Conservation (phyloP, 768 basidiomycete genomes). For the Boletus coccyginus region DNA sequence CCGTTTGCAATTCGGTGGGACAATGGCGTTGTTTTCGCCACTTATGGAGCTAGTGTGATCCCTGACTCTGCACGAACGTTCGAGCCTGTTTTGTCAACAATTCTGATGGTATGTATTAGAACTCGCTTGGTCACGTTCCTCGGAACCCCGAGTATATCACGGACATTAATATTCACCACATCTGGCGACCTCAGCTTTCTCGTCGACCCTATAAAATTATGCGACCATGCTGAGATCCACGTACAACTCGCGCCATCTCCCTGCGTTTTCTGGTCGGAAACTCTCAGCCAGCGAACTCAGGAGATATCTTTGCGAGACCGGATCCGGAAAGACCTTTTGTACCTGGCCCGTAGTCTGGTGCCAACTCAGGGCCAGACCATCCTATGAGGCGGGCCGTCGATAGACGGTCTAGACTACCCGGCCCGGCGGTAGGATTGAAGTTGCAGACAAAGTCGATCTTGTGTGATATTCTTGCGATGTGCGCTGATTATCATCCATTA, state of each 20-base stretch:
- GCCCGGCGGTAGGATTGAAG: too few species aligned
- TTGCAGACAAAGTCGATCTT: background rate
- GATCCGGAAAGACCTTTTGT: too few species aligned
- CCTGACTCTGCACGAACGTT: constrained; percentile 2
- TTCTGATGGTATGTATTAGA: background rate
- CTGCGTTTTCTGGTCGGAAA: background rate
- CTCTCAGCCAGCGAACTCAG: background rate
- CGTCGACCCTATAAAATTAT: background rate
- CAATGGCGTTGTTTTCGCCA: constrained; percentile 2
- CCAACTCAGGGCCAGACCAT: too few species aligned
- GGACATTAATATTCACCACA: background rate
- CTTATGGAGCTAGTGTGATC: background rate
- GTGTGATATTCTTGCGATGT: background rate
- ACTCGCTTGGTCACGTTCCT: background rate
- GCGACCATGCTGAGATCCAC: background rate
- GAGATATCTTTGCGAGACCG: background rate
- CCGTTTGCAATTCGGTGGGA: background rate
- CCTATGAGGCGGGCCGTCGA: too few species aligned
- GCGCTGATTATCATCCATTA: background rate
- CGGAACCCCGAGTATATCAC: background rate
- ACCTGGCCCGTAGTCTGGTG: too few species aligned
- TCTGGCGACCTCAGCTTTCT: background rate
- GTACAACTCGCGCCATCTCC: background rate
- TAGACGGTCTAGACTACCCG: too few species aligned
- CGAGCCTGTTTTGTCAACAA: background rate